phyloP scores from a whole-genome alignment of 1,139 yeast species.

The Magnusiomyces ingens region DNA sequence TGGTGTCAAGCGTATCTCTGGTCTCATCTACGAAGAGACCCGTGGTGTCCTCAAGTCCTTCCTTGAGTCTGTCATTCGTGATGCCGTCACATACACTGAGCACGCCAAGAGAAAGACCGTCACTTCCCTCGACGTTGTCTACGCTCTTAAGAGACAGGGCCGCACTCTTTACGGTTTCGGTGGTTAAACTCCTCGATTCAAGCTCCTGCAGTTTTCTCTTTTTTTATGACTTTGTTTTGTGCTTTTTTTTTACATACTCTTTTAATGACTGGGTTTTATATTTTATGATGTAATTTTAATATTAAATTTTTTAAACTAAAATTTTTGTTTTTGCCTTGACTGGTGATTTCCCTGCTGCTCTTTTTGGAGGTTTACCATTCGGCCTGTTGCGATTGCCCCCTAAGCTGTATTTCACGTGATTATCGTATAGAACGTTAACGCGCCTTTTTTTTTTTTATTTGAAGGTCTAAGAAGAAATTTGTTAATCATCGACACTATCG shows the following conservation, averaged over 20 bases:
- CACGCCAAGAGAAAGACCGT: slow-evolving; percentile 99
- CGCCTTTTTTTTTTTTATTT: too few relatives aligned
- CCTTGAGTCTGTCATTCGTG: slow-evolving; percentile 96
- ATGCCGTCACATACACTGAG: slow-evolving; percentile 98
- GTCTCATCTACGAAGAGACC: slow-evolving; percentile 97
- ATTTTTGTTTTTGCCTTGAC: not conserved
- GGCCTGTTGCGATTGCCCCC: too few relatives aligned
- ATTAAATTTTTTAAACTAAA: not conserved
- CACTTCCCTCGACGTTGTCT: slow-evolving; percentile 96
- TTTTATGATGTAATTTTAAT: slow-evolving; percentile 1
- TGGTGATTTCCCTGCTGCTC: too few relatives aligned
- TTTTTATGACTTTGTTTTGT: not conserved
- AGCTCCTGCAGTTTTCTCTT: not conserved
- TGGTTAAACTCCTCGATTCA: slow-evolving; percentile 52
- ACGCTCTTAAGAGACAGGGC: slow-evolving; percentile 99
- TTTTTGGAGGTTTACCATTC: too few relatives aligned
- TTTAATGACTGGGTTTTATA: slow-evolving; percentile 2
- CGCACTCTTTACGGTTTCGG: slow-evolving; percentile 99
- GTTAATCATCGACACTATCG: too few relatives aligned
- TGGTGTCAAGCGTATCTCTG: slow-evolving; percentile 99
- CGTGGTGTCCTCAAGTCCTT: slow-evolving; percentile 94
- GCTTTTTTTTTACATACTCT: not conserved
- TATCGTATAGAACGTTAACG: too few relatives aligned
- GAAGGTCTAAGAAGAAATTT: too few relatives aligned
- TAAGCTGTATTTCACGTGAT: too few relatives aligned